phyloP scores from a whole-genome alignment of 768 basidiomycete genomes.

The Termitomyces sp. region DNA sequence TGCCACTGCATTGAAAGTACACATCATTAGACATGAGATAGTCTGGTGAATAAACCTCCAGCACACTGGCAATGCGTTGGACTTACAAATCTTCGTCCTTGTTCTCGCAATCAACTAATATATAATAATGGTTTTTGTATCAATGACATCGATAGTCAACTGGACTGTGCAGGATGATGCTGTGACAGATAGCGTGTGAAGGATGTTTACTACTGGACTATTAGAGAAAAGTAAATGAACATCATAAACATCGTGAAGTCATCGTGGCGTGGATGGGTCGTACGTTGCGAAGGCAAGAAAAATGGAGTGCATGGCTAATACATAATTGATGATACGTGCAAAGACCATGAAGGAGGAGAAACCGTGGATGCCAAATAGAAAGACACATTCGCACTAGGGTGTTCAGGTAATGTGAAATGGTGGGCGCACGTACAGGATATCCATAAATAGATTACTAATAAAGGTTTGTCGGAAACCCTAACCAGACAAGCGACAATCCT shows the following conservation, averaged over 20 bases:
- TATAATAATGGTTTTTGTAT: too few relatives aligned
- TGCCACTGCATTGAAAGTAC: too few relatives aligned
- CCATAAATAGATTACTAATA: neutral
- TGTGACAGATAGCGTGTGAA: neutral
- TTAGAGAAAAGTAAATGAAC: neutral
- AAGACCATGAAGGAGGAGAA: neutral
- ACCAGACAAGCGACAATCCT: neutral
- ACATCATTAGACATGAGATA: too few relatives aligned
- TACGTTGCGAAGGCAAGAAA: neutral
- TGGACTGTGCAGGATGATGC: neutral
- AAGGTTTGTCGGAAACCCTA: neutral
- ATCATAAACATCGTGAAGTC: neutral
- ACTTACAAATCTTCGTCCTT: too few relatives aligned
- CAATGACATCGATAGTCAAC: neutral
- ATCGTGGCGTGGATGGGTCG: neutral
- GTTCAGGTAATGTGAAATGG: neutral
- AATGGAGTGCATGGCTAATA: conserved; percentile 1
- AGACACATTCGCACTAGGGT: neutral
- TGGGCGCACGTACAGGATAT: conserved; percentile 1
- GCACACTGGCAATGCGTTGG: too few relatives aligned
- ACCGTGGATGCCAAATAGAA: neutral
- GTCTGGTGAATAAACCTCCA: too few relatives aligned
- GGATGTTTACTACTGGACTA: neutral
- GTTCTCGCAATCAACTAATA: too few relatives aligned
- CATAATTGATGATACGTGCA: conserved; percentile 3